These are phyloP conservation scores for Pseudonitzschia multiseries DNA, from an alignment of 108 stramenopile species.

Conservation along the genomic window DNA sequence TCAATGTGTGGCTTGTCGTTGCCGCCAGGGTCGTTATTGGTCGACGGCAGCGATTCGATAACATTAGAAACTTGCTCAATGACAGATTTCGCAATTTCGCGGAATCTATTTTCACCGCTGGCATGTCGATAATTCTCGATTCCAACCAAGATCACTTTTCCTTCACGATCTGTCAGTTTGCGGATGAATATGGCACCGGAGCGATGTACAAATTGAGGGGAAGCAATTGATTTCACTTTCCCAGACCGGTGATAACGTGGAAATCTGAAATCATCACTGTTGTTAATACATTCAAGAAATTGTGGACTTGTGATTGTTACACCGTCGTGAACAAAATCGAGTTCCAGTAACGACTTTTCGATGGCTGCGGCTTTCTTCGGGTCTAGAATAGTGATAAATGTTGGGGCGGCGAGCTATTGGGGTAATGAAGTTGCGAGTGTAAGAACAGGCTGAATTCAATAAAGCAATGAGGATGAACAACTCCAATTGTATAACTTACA, in stretches of 20 bases:
- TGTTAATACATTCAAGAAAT: constrained; percentile 50
- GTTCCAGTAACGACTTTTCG: constrained; percentile 44
- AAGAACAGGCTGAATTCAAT: background rate
- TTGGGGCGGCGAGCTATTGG: constrained; percentile 56
- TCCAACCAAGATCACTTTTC: constrained; percentile 39
- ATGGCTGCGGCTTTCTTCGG: constrained; percentile 43
- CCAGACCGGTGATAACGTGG: constrained; percentile 36
- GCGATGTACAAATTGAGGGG: constrained; percentile 74
- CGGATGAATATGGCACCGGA: constrained; percentile 72
- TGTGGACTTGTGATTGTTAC: constrained; percentile 63
- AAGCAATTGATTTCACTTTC: constrained; percentile 23
- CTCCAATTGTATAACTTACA: constrained; percentile 20
- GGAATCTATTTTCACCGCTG: constrained; percentile 27
- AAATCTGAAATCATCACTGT: constrained; percentile 63
- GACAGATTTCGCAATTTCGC: constrained; percentile 19
- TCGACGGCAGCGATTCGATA: background rate
- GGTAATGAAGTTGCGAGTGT: background rate
- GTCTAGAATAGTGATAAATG: constrained; percentile 47
- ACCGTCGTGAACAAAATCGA: constrained; percentile 83
- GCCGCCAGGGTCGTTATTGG: background rate
- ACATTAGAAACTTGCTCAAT: constrained; percentile 1
- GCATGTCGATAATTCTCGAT: constrained; percentile 40
- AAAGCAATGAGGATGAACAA: background rate
- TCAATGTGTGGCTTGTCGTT: background rate
- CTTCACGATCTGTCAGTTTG: constrained; percentile 46